Conservation (phyloP, 805 yeast genomes). For the Metschnikowia kofuensis region DNA sequence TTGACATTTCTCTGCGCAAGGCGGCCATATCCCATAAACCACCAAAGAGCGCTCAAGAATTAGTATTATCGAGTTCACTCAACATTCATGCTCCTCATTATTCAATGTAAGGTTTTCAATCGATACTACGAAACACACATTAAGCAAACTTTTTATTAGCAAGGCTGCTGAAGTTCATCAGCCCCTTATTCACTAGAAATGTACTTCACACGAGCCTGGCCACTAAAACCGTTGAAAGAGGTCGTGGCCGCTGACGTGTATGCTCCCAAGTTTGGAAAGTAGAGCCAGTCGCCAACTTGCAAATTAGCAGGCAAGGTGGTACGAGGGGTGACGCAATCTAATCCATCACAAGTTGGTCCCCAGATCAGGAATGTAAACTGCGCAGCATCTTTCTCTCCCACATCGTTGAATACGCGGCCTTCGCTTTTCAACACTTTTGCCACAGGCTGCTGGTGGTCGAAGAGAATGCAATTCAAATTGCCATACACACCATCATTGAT, state of each 20-base stretch:
- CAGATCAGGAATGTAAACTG: constrained; percentile 63
- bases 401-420: constrained; percentile 10
- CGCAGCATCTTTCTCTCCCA: too few species aligned
- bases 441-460: constrained; percentile 82
- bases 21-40: too few species aligned
- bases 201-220: constrained; percentile 57
- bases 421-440: constrained; percentile 56
- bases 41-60: too few species aligned
- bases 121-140: too few species aligned
- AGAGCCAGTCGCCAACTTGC: constrained; percentile 88
- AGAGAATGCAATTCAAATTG: constrained; percentile 88
- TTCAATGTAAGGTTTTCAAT: too few species aligned
- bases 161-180: constrained; percentile 9
- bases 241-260: constrained; percentile 93
- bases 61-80: too few species aligned
- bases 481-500: constrained; percentile 96
- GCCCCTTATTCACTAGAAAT: constrained; percentile 31
- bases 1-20: too few species aligned
- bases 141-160: background rate
- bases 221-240: constrained; percentile 83
- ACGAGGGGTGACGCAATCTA: constrained; percentile 70
- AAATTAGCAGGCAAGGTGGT: constrained; percentile 57
- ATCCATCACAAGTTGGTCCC: constrained; percentile 99
- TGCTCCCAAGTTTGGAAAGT: constrained; percentile 82
- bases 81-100: too few species aligned